Conservation (phyloP, 2,329 filamentous ascomycete genomes). For the Rhinocladiella similis region DNA sequence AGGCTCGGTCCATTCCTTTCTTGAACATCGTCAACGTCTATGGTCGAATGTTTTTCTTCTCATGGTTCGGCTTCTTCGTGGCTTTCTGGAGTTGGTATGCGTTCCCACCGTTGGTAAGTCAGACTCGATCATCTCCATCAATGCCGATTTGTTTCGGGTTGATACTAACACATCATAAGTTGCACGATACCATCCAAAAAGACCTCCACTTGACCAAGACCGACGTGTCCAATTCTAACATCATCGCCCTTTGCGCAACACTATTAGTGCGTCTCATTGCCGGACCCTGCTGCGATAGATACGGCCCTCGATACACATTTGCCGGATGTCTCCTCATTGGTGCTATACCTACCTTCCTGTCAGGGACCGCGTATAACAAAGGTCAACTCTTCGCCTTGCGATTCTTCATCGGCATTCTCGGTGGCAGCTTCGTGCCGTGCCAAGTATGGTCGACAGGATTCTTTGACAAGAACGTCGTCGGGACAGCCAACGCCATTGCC, state of each 20-base stretch:
- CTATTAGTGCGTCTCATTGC: conserved; percentile 75
- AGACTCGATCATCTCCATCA: conserved; percentile 6
- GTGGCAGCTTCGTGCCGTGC: conserved; percentile 56
- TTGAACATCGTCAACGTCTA: conserved; percentile 78
- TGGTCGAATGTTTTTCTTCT: conserved; percentile 87
- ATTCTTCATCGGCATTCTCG: conserved; percentile 47
- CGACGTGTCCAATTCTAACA: conserved; percentile 86
- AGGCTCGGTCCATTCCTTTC: conserved; percentile 76
- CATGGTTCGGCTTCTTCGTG: conserved; percentile 82
- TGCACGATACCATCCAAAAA: conserved; percentile 74
- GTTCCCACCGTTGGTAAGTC: conserved; percentile 76
- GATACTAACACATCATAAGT: conserved; percentile 40
- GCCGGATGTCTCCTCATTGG: conserved; percentile 75
- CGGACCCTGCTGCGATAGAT: conserved; percentile 82
- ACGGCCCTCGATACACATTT: conserved; percentile 78
- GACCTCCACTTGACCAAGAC: conserved; percentile 70
- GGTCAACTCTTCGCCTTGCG: conserved; percentile 49
- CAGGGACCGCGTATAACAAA: conserved; percentile 70
- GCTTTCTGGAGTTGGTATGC: conserved; percentile 91
- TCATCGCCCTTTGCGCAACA: conserved; percentile 73
- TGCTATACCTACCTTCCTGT: conserved; percentile 77
- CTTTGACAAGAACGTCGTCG: conserved; percentile 89
- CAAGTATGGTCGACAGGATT: conserved; percentile 93
- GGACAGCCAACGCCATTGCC: conserved; percentile 81
- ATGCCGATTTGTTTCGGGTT: not conserved